Conservation (phyloP, 306 rosid genomes). For the Glycine soja region DNA sequence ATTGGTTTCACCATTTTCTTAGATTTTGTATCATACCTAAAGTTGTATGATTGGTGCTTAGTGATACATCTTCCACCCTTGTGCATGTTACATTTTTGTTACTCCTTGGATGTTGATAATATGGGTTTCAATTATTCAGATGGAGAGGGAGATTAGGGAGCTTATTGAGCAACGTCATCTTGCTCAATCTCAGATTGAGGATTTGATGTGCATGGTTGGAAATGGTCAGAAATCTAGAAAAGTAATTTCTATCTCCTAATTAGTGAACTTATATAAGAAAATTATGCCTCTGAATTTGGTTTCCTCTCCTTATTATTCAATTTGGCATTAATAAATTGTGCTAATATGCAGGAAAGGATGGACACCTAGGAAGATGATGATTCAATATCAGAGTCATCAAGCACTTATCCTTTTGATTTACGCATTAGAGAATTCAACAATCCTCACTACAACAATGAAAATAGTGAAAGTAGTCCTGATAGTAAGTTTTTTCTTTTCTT, state of each 20-base stretch:
- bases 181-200: slow-evolving; percentile 84
- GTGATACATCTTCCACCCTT: slow-evolving; percentile 18
- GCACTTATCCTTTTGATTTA: slow-evolving; percentile 50
- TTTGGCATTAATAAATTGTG: too few species aligned
- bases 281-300: too few species aligned
- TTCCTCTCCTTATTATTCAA: too few species aligned
- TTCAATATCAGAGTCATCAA: slow-evolving; percentile 78
- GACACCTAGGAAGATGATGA: too few species aligned
- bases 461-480: too few species aligned
- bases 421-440: slow-evolving; percentile 28
- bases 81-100: slow-evolving; percentile 27
- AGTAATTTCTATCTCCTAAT: too few species aligned
- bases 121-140: slow-evolving; percentile 16
- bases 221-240: too few species aligned
- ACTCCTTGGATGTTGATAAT: slow-evolving; percentile 25
- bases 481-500: too few species aligned
- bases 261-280: too few species aligned
- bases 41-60: slow-evolving; percentile 10
- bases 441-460: slow-evolving; percentile 53
- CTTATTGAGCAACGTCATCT: slow-evolving; percentile 80
- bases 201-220: slow-evolving; percentile 72
- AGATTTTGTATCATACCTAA: neutral
- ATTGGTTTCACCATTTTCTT: neutral
- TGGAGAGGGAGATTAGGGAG: slow-evolving; percentile 80
- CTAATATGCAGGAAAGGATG: too few species aligned